These are phyloP conservation scores for Dianthus caryophyllus DNA, from an alignment of 148 eudicot genomes.

Conservation along the genomic window DNA sequence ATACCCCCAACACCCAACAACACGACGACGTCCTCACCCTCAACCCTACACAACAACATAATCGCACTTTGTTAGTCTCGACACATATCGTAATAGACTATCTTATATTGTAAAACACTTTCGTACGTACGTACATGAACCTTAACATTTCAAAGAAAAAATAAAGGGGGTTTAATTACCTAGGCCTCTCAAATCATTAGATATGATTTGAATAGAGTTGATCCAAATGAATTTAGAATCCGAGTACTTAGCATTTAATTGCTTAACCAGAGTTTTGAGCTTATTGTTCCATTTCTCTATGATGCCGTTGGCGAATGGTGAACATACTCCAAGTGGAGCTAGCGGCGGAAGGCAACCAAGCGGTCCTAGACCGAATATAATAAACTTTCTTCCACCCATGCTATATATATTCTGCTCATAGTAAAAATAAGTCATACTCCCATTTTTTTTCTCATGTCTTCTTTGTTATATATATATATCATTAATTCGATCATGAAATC, in stretches of 20 bases:
- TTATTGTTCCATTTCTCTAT: constrained; percentile 30
- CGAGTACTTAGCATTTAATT: constrained; percentile 21
- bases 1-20: constrained; percentile 3
- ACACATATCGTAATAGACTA: neutral
- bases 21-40: constrained; percentile 22
- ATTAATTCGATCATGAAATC: no score
- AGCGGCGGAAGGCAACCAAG: constrained; percentile 46
- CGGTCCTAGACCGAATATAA: constrained; percentile 37
- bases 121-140: no score
- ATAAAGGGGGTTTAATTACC: constrained; percentile 19
- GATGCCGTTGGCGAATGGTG: constrained; percentile 14
- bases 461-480: no score
- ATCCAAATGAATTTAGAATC: constrained; percentile 43
- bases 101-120: no score
- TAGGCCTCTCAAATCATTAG: constrained; percentile 18
- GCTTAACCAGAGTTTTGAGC: constrained; percentile 28
- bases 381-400: constrained; percentile 50
- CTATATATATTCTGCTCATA: constrained; percentile 20
- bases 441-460: no score
- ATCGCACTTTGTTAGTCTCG: neutral
- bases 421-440: no score
- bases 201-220: constrained; percentile 27
- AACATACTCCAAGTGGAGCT: constrained; percentile 25
- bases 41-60: constrained; percentile 14
- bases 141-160: no score